Percentiles rank a stretch among this genome's conserved stretches.
These are phyloP conservation scores for Acanthamoeba pearcei DNA, from an alignment of 208 protist genomes.

Conservation along the genomic window DNA sequence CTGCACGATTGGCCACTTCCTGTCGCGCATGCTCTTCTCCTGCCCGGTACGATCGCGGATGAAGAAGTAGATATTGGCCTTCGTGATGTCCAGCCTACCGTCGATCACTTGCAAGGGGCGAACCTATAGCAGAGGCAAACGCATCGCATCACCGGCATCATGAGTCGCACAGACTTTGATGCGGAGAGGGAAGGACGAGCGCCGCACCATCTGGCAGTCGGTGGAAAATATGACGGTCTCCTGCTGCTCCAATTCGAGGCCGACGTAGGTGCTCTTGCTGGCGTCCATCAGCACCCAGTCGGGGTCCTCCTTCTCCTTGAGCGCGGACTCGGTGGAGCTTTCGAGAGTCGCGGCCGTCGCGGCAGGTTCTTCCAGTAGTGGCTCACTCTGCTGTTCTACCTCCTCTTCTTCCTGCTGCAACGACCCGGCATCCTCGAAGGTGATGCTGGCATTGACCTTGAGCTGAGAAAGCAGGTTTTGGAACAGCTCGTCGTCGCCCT, in stretches of 20 bases:
- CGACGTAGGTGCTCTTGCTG: background rate
- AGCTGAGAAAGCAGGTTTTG: conserved; percentile 29
- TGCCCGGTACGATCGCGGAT: background rate
- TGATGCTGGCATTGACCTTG: conserved; percentile 45
- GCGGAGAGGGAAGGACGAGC: background rate
- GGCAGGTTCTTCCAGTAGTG: background rate
- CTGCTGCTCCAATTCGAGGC: conserved; percentile 21
- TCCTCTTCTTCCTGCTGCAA: conserved; percentile 52
- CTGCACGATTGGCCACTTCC: conserved; percentile 41
- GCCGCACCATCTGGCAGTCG: conserved; percentile 36
- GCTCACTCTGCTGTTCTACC: background rate
- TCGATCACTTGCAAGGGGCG: conserved; percentile 66
- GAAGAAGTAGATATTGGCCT: conserved; percentile 67
- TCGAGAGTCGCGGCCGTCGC: background rate
- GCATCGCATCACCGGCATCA: too few species aligned
- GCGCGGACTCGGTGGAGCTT: background rate
- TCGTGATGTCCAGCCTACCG: conserved; percentile 41
- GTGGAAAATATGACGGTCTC: conserved; percentile 52
- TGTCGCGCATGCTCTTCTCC: conserved; percentile 32
- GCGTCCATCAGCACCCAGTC: conserved; percentile 56
- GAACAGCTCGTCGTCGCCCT: conserved; percentile 30
- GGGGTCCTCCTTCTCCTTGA: conserved; percentile 25
- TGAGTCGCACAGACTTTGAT: background rate
- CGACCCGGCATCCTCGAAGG: conserved; percentile 12
- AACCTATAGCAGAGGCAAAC: background rate